Evolutionary conservation across 1,284 basidiomycete genomes (phyloP), one percentile per base, ranked within the genome.

Genomic region (Sanghuangporus baumii): DNA sequence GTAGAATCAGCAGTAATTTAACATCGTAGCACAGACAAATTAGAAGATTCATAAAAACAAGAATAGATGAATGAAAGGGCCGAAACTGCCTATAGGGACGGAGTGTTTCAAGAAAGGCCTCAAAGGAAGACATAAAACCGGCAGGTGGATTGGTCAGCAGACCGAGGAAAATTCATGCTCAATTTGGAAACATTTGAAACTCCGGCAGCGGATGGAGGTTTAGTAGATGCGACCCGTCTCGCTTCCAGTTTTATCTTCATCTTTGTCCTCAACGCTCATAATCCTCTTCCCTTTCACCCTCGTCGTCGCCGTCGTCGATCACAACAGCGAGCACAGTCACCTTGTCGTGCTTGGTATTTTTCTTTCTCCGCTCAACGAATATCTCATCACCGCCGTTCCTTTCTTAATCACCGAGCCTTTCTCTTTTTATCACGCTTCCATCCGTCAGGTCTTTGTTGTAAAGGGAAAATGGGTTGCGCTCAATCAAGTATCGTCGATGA

Each of bases 401-500:
- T 69, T 48, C 66, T 65, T 47, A 40, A 20, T 41, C 11, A 16
- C 63, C 62, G 59, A 62, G 67, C 66, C 56, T 70, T 68, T 66
- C 65, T 62, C 64, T 38, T 66, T 67, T 66, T 41, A 59, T 59
- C 50, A 51, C 36, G 14, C 40, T 60, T 61, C 36, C 59, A 55
- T 43, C 61, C 62, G 41, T 50, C 31, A 37, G 23, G 56, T 55
- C 36, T 54, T 46, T 55, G 40, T 46, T 40, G 41, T 57, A 47
- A 18, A 46, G 20, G 43, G 18, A 46, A 67, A 68, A 91, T 91
- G 89, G 89, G 89, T 76, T 91, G 89, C 70, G 84, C 84, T 26
- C 86, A 89, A 73, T 89, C 86, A 60, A 77, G 87, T 46, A 81
- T 79, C 64, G 76, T 88, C 69, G 88, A 91, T 71, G 85, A 86